A percentile compares a stretch with the other conserved stretches of the same genome.
Evolutionary conservation across 192 early-diverging fungal species (phyloP).

Genomic region (Ramicandelaber brevisporus): DNA sequence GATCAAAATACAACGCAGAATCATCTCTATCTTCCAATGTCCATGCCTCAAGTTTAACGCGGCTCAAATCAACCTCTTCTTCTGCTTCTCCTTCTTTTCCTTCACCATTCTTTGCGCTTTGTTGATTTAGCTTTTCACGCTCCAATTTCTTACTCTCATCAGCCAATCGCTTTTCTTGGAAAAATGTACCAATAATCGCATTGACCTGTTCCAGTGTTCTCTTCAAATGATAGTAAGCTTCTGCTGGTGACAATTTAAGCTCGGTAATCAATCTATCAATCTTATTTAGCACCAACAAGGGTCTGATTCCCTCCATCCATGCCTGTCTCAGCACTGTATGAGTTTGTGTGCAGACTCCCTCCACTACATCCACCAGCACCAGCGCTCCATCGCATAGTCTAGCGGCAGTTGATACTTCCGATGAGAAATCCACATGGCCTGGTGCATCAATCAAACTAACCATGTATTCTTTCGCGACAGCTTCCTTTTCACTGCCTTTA

Average conservation of each 20-base stretch:
- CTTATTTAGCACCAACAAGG: constrained; percentile 93
- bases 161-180: constrained; percentile 65
- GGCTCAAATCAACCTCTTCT: constrained; percentile 14
- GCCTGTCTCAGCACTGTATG: constrained; percentile 88
- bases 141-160: constrained; percentile 41
- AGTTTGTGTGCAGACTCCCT: constrained; percentile 99
- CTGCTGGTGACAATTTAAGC: constrained; percentile 66
- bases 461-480: constrained; percentile 38
- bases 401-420: constrained; percentile 98
- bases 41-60: constrained; percentile 34
- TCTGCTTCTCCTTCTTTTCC: too few species aligned
- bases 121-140: constrained; percentile 37
- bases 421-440: constrained; percentile 94
- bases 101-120: constrained; percentile 7
- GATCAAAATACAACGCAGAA: constrained; percentile 84
- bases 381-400: constrained; percentile 86
- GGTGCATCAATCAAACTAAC: constrained; percentile 97
- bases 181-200: constrained; percentile 84
- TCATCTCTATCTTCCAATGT: constrained; percentile 77
- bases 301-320: constrained; percentile 71
- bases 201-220: constrained; percentile 94
- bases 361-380: constrained; percentile 89
- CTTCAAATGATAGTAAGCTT: constrained; percentile 80
- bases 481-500: constrained; percentile 6
- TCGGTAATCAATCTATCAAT: constrained; percentile 90